phyloP scores from a whole-genome alignment of 164 flowering plant species.

The Vitis amurensis region DNA sequence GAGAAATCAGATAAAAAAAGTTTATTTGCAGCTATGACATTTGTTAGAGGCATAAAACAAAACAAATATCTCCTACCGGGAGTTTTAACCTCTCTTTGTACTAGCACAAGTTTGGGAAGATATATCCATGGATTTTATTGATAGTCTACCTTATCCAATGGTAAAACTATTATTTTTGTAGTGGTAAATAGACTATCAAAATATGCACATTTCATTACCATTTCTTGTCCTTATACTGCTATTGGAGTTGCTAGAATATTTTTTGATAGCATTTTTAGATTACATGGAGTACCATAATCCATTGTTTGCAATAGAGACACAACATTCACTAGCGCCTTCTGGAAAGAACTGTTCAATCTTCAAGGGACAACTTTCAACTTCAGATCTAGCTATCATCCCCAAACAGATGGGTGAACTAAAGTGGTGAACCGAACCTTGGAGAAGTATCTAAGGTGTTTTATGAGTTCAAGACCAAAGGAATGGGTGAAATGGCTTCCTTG shows the following conservation, averaged over 20 bases:
- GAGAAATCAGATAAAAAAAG: too few species aligned
- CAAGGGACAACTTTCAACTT: not conserved
- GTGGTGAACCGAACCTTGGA: not conserved
- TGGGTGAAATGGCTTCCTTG: not conserved
- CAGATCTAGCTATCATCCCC: not conserved
- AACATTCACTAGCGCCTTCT: not conserved
- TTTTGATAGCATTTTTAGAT: not conserved
- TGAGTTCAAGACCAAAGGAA: not conserved
- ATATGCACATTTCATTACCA: not conserved
- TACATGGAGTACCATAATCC: not conserved
- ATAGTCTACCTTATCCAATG: too few species aligned
- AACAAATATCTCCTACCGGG: too few species aligned
- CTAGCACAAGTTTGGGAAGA: too few species aligned
- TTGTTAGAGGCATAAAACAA: too few species aligned
- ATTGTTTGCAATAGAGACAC: not conserved
- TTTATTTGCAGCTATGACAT: too few species aligned
- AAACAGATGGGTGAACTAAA: not conserved
- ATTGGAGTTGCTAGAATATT: not conserved
- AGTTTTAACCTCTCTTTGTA: too few species aligned
- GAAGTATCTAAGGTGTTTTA: not conserved
- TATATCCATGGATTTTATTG: too few species aligned
- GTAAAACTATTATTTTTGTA: too few species aligned
- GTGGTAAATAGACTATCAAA: not conserved
- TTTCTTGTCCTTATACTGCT: not conserved
- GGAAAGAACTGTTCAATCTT: not conserved